A percentile compares a stretch with the other conserved stretches of the same genome.
phyloP scores from a whole-genome alignment of 768 basidiomycete genomes.

The Russula compacta region DNA sequence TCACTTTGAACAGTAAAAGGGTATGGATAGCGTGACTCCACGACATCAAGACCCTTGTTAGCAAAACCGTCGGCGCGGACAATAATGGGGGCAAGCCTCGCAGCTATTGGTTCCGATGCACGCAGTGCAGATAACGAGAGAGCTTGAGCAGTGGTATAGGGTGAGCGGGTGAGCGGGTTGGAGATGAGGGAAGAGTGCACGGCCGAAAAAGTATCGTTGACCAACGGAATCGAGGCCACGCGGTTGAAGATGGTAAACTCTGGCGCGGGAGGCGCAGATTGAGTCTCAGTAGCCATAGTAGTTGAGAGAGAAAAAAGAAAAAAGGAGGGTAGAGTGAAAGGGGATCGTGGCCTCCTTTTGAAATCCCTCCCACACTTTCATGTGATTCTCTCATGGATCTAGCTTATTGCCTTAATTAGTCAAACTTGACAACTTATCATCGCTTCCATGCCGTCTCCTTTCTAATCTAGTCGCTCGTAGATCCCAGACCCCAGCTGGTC shows the following conservation, averaged over 20 bases:
- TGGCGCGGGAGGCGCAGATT: conserved; percentile 30
- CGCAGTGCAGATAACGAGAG: conserved; percentile 35
- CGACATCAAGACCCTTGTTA: conserved; percentile 66
- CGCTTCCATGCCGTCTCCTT: neutral
- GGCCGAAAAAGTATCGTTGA: conserved; percentile 53
- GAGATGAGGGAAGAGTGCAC: conserved; percentile 50
- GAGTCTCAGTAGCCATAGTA: conserved; percentile 34
- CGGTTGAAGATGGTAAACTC: conserved; percentile 55
- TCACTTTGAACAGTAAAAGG: conserved; percentile 68
- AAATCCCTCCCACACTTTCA: neutral
- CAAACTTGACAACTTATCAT: neutral
- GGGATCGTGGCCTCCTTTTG: neutral
- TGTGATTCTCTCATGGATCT: conserved; percentile 3
- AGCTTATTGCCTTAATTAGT: neutral
- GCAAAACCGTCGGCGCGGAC: conserved; percentile 54
- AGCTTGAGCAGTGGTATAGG: conserved; percentile 57
- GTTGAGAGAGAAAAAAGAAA: neutral
- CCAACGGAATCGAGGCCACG: conserved; percentile 64
- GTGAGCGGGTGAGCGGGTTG: conserved; percentile 51
- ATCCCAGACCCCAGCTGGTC: neutral
- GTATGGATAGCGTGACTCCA: conserved; percentile 65
- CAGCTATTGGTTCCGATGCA: conserved; percentile 57
- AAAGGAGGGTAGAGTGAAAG: neutral
- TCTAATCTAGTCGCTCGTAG: neutral
- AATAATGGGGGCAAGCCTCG: conserved; percentile 57